Evolutionary conservation across 192 early-diverging fungal genomes (phyloP), one percentile per base, ranked within the genome.

Genomic region (Oehlia diaphana): DNA sequence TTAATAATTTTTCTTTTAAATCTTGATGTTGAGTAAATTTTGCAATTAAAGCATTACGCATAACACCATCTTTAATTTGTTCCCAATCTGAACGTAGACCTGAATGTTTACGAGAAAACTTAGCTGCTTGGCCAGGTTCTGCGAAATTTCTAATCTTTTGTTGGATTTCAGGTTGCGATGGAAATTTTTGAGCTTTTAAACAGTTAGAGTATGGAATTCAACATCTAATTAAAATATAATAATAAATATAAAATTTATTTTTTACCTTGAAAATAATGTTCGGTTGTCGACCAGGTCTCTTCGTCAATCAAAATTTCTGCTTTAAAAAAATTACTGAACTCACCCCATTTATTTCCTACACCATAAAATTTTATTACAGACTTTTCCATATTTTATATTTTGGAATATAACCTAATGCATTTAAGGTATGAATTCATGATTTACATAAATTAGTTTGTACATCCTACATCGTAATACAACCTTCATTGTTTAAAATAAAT

Each of bases 261-360:
- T 78, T 79, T 78, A 28, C 80, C 85, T 72, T 86, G 85, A 44
- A 86, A 86, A 70, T 86, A 86, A 49, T 86, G 85, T 47, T 86
- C 85, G 4, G 79, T 81, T 12, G 85, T 86, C 3, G 82, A 79
- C 81, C 83, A 86, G 37, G 49, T 63, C 21, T 42, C 42, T 3
- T 79, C 84, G 9, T 79, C 39, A 13, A 86, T 44, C 16, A n/a
- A 31, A 42, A 86, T 82, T 35, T 83, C 83, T 5, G 85, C 44
- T 68, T 63, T 39, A 64, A 78, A 86, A 79, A 86, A 86, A 76
- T 86, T 86, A 66, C 83, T 84, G 53, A 86, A 84, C 35, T 79
- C 77, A 62, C 85, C 85, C 62, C 58, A 86, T 26, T 72, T 9
- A 37, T 70, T 26, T 9, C 63, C 63, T 53, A 77, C 61, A 8